Base-by-base conservation (phyloP, 2,329 filamentous ascomycete genomes). In the Fusarium marasasianum region DNA sequence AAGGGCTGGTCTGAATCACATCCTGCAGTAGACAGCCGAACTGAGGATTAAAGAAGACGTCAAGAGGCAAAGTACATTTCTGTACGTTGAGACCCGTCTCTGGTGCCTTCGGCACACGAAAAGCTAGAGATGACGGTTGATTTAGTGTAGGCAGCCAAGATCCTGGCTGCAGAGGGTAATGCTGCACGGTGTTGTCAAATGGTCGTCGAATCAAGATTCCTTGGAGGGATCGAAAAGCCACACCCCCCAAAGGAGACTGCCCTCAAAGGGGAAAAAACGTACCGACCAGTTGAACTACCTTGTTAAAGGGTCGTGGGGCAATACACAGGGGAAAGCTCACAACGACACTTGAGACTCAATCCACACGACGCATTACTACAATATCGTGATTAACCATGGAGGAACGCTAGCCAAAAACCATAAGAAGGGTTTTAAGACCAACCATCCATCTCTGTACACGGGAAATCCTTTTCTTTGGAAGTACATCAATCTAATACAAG, bases 161-260 rank as follows among this genome's bases (percentile, higher is more conserved):
- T 37, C 40, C 58, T 47, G 59, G 67, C 62, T 70, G 71, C 64
- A 73, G 71, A 63, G 64, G 70, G 75, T 63, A 45, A 33, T 62
- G 73, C 53, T 78, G 63, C 63, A 69, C 54, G 40, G 67, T 74
- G 66, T 66, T 77, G 71, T 77, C 70, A 67, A 67, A 57, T 75
- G 63, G 75, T 76, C 71, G 76, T 78, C 76, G 73, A 77, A 78
- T 78, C 76, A 77, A 78, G 77, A 79, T 75, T 76, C 67, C 71
- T 48, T 69, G 44, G 50, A 54, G 24, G 65, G 43, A 77, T 74
- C 72, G 71, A 45, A 73, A 62, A 69, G 51, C 18, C 64, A 74
- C 60, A 67, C 70, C 77, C 70, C 66, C 47, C 31, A 67, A 63
- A 64, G 61, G 71, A 72, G 61, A 73, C 44, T 73, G 71, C 66